phyloP scores from a whole-genome alignment of 768 basidiomycete species.

The Grammothele lineata region DNA sequence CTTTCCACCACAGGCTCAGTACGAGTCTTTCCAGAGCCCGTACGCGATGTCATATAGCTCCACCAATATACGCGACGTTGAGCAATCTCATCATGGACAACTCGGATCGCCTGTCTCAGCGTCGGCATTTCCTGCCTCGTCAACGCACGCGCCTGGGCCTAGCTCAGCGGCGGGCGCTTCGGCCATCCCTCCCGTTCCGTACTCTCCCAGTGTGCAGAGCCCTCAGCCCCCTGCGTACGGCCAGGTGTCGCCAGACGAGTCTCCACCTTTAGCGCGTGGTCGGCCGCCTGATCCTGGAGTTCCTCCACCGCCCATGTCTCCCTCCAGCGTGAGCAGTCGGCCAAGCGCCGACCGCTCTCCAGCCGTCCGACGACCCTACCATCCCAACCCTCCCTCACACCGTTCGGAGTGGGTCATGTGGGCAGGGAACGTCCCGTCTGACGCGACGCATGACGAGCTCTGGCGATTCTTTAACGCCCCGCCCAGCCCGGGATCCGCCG shows the following conservation, averaged over 20 bases:
- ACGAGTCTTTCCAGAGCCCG: slow-evolving; percentile 18
- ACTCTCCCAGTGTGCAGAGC: slow-evolving; percentile 10
- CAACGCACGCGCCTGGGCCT: slow-evolving; percentile 6
- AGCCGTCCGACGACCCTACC: slow-evolving; percentile 49
- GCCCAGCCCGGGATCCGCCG: slow-evolving; percentile 13
- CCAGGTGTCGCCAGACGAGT: slow-evolving; percentile 1
- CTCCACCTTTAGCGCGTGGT: slow-evolving; percentile 7
- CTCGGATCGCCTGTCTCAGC: slow-evolving; percentile 4
- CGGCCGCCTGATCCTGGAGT: slow-evolving; percentile 11
- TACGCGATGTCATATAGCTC: slow-evolving; percentile 19
- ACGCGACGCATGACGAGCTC: slow-evolving; percentile 80
- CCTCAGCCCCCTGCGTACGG: background rate
- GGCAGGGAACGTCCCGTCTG: slow-evolving; percentile 88
- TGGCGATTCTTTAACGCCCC: slow-evolving; percentile 73
- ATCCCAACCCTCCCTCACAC: slow-evolving; percentile 66
- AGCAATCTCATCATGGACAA: slow-evolving; percentile 9
- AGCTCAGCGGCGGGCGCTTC: too few species aligned
- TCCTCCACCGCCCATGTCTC: slow-evolving; percentile 9
- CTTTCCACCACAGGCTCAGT: slow-evolving; percentile 28
- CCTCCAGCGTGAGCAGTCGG: slow-evolving; percentile 7
- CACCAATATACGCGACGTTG: slow-evolving; percentile 16
- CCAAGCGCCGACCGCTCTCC: slow-evolving; percentile 4
- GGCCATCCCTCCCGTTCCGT: slow-evolving; percentile 5
- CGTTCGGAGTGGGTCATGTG: slow-evolving; percentile 96
- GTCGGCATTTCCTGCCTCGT: slow-evolving; percentile 10